Conservation (phyloP, 2,329 filamentous ascomycete genomes). For the Aspergillus alliaceus region DNA sequence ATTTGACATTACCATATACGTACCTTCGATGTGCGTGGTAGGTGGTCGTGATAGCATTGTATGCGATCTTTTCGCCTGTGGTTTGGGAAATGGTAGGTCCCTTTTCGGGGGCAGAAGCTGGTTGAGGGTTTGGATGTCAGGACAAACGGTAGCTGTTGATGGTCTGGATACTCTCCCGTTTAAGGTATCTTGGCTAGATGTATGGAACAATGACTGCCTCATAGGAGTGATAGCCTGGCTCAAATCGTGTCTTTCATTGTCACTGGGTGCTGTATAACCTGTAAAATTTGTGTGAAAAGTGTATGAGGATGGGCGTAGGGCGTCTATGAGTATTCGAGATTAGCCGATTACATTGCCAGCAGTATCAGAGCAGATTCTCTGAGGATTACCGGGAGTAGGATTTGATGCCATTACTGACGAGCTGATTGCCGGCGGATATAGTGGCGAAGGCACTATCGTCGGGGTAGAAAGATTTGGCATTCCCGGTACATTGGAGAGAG, state of each 20-base stretch:
- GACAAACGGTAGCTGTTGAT: constrained; percentile 27
- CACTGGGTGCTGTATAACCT: neutral
- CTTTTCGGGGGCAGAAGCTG: constrained; percentile 44
- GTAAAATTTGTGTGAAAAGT: constrained; percentile 1
- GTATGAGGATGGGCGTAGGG: constrained; percentile 10
- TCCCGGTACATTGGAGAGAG: neutral
- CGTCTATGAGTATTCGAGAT: constrained; percentile 1
- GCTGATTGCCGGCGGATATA: neutral
- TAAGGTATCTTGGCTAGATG: neutral
- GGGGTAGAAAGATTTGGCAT: constrained; percentile 3
- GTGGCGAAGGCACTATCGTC: constrained; percentile 1
- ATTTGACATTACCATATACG: neutral
- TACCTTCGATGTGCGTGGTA: neutral
- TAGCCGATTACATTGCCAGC: neutral
- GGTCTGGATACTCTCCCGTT: constrained; percentile 14
- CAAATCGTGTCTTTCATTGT: neutral
- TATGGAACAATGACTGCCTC: neutral
- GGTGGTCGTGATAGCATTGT: neutral
- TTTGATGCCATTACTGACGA: neutral
- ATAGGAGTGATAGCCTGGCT: neutral
- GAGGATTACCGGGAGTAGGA: constrained; percentile 5
- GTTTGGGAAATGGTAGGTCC: constrained; percentile 41
- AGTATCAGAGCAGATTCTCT: neutral
- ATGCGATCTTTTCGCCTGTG: constrained; percentile 19
- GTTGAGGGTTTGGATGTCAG: constrained; percentile 30